Conservation (phyloP, 495 filamentous ascomycete genomes). For the Jackrogersella minutella region DNA sequence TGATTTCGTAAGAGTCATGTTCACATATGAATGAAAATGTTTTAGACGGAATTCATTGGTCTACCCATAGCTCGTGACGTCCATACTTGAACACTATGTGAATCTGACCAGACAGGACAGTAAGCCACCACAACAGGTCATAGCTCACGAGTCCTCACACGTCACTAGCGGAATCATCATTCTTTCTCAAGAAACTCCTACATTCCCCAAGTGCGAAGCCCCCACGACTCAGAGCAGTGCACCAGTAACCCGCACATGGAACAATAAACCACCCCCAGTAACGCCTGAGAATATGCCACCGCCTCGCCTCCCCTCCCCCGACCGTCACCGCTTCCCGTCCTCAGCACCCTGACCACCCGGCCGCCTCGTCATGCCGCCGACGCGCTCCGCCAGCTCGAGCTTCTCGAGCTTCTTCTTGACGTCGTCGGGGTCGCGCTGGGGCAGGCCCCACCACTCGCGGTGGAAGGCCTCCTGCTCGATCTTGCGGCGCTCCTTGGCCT, state of each 20-base stretch:
- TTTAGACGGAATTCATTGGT: too few relatives aligned
- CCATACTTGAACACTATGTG: neutral
- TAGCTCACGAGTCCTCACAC: neutral
- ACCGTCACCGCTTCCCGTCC: conserved; percentile 19
- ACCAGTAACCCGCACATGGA: conserved; percentile 23
- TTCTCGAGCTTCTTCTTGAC: conserved; percentile 50
- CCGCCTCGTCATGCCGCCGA: conserved; percentile 46
- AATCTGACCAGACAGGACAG: too few relatives aligned
- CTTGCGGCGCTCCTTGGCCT: conserved; percentile 64
- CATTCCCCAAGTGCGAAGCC: neutral
- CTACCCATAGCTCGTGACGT: neutral
- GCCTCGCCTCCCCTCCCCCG: conserved; percentile 4
- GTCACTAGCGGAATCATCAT: neutral
- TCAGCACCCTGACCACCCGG: conserved; percentile 14
- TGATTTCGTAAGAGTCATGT: conserved; percentile 16
- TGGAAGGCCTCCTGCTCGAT: conserved; percentile 65
- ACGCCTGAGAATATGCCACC: conserved; percentile 36
- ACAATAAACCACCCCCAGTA: conserved; percentile 22
- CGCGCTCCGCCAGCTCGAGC: conserved; percentile 47
- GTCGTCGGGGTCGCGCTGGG: conserved; percentile 56
- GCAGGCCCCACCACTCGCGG: conserved; percentile 68
- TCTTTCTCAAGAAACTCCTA: conserved; percentile 6
- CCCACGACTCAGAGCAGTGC: conserved; percentile 22
- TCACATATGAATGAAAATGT: neutral
- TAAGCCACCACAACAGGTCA: too few relatives aligned